These are phyloP conservation scores for Salix udensis DNA, from an alignment of 345 rosid species.

Conservation along the genomic window DNA sequence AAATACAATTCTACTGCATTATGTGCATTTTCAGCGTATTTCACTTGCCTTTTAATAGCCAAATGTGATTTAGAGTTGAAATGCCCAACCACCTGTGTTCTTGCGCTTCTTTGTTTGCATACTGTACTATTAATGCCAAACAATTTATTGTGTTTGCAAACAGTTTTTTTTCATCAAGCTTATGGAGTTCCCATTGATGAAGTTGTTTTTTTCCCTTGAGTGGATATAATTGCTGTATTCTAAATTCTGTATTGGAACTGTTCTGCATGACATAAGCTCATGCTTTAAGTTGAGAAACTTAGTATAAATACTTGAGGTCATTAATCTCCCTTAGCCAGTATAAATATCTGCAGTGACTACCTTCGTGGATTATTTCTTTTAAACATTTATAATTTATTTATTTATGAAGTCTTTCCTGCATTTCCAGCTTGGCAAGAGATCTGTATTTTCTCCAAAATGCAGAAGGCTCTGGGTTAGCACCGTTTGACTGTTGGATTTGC, in stretches of 20 bases:
- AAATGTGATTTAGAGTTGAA: neutral
- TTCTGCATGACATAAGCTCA: too few species aligned
- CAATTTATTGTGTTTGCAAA: neutral
- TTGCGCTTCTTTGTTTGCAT: neutral
- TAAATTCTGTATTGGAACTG: too few species aligned
- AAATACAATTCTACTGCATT: too few species aligned
- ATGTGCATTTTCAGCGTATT: too few species aligned
- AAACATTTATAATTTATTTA: neutral
- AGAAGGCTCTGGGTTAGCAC: slow-evolving; percentile 93
- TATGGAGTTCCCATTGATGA: too few species aligned
- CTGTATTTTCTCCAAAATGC: slow-evolving; percentile 92
- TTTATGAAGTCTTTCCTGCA: neutral
- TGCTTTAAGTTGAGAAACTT: too few species aligned
- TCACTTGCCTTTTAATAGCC: neutral
- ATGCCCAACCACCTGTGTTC: neutral
- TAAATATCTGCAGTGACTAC: neutral
- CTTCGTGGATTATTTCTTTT: neutral
- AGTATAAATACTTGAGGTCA: neutral
- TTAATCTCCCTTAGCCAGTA: neutral
- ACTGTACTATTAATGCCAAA: neutral
- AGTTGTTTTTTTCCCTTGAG: too few species aligned
- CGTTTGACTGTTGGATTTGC: slow-evolving; percentile 96
- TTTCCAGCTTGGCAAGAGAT: slow-evolving; percentile 66
- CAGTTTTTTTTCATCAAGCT: too few species aligned
- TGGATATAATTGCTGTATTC: too few species aligned